Percentiles rank a stretch among this genome's conserved stretches.
phyloP scores from a whole-genome alignment of 179 eudicot species.

The Monotropa hypopitys region DNA sequence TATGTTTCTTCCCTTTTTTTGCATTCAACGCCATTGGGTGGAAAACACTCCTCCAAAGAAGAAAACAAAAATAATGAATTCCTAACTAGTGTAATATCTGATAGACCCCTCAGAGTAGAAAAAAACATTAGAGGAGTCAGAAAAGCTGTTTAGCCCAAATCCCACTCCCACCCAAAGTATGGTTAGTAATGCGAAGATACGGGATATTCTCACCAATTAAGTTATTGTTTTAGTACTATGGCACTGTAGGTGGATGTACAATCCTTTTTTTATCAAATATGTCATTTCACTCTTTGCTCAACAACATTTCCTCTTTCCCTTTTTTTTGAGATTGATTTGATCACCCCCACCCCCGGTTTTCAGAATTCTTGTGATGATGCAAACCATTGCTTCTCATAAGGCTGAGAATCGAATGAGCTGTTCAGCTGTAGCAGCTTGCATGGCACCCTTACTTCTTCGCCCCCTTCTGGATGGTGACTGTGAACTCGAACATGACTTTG shows the following conservation, averaged over 20 bases:
- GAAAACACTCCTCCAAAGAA: background rate
- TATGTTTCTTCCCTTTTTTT: background rate
- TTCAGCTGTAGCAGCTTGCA: slow-evolving; percentile 98
- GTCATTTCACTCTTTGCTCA: background rate
- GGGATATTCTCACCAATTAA: background rate
- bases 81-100: background rate
- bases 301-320: background rate
- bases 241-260: slow-evolving; percentile 4
- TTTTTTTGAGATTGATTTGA: background rate
- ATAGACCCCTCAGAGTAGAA: background rate
- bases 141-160: background rate
- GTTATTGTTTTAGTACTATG: background rate
- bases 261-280: background rate
- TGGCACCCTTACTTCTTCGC: slow-evolving; percentile 96
- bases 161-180: background rate
- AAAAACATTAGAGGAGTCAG: background rate
- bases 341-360: slow-evolving; percentile 5
- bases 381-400: slow-evolving; percentile 58
- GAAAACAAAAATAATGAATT: background rate
- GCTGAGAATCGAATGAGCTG: slow-evolving; percentile 74
- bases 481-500: slow-evolving; percentile 69
- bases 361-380: slow-evolving; percentile 94
- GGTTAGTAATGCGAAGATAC: background rate
- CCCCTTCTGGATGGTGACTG: slow-evolving; percentile 96
- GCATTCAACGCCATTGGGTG: background rate